Evolutionary conservation across 257 asterid genomes (phyloP).

Genomic region (Solanum clarkiae): DNA sequence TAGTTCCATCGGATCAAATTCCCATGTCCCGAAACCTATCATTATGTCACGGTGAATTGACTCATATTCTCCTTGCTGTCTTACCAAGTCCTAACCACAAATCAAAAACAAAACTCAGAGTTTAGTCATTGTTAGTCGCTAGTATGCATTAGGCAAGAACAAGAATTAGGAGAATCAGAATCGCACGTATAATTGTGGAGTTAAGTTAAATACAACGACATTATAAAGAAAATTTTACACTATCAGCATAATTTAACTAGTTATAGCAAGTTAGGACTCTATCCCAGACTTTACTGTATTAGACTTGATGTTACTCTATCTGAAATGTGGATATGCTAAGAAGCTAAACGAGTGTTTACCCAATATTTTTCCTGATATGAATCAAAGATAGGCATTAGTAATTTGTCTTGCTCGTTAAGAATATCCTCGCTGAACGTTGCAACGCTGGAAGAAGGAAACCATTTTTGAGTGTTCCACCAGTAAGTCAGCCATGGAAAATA

Average conservation of each 20-base stretch:
- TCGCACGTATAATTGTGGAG: neutral
- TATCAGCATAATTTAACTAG: neutral
- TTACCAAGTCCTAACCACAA: slow-evolving; percentile 20
- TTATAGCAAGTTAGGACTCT: neutral
- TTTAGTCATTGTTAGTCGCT: neutral
- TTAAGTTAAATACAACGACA: neutral
- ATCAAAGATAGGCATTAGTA: slow-evolving; percentile 21
- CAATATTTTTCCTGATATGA: neutral
- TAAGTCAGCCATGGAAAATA: slow-evolving; percentile 72
- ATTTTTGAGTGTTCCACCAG: slow-evolving; percentile 92
- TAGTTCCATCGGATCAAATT: slow-evolving; percentile 60
- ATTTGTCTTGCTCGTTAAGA: slow-evolving; percentile 38
- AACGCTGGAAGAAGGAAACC: slow-evolving; percentile 38
- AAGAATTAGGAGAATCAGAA: neutral
- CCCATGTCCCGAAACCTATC: slow-evolving; percentile 77
- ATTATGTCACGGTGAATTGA: slow-evolving; percentile 57
- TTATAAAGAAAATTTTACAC: too few relatives aligned
- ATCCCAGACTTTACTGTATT: neutral
- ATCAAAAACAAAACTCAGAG: neutral
- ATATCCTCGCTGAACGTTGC: slow-evolving; percentile 15
- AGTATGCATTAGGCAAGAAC: neutral
- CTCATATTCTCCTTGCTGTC: slow-evolving; percentile 74
- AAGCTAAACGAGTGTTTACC: slow-evolving; percentile 3
- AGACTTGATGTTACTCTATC: neutral
- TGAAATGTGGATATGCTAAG: neutral